phyloP scores from a whole-genome alignment of 345 rosid species.

The Arabidopsis arenosa region DNA sequence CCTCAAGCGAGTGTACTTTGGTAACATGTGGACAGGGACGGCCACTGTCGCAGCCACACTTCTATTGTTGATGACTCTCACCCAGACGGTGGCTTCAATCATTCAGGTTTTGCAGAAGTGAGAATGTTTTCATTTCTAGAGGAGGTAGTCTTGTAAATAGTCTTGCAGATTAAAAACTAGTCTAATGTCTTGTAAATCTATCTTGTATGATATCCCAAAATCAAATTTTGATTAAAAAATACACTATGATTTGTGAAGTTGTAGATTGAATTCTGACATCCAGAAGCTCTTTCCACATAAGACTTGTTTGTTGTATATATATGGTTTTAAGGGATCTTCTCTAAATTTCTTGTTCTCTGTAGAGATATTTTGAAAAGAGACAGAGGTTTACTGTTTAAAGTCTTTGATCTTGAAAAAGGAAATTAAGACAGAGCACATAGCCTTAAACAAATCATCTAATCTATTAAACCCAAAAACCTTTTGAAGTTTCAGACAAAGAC shows the following conservation, averaged over 20 bases:
- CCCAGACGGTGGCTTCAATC: background rate
- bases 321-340: no score
- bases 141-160: background rate
- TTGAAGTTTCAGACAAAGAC: background rate
- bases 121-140: no score
- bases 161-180: no score
- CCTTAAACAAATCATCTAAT: background rate
- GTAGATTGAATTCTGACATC: background rate
- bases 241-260: background rate
- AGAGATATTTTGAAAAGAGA: no score
- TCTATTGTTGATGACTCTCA: slow-evolving; percentile 14
- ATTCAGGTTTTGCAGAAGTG: slow-evolving; percentile 3
- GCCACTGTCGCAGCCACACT: slow-evolving; percentile 9
- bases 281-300: background rate
- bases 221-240: no score
- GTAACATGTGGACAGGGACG: slow-evolving; percentile 17
- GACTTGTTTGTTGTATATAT: no score
- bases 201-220: no score
- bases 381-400: no score
- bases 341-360: no score
- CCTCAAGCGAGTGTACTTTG: slow-evolving; percentile 24
- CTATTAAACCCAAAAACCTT: background rate
- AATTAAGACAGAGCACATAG: background rate
- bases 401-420: no score
- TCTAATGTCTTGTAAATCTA: no score